phyloP scores from a whole-genome alignment of 352 stramenopile genomes.

The Thraustochytrium sp. region DNA sequence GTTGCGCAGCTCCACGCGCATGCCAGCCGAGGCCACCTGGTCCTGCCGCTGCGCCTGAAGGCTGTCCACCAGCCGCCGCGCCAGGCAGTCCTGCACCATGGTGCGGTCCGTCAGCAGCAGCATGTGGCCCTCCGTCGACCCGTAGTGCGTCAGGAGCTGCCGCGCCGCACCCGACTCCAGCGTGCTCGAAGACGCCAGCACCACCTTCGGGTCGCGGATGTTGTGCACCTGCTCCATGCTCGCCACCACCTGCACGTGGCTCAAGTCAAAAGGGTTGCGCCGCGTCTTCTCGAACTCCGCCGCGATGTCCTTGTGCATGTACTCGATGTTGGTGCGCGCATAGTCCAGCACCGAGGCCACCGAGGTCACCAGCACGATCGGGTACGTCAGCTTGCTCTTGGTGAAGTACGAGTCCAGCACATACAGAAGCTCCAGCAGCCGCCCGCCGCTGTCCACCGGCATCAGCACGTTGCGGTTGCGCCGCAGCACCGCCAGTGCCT shows the following conservation, averaged over 20 bases:
- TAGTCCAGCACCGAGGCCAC: constrained; percentile 65
- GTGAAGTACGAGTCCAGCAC: constrained; percentile 91
- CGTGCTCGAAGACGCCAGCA: constrained; percentile 28
- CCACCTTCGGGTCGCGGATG: constrained; percentile 37
- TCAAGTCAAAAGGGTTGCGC: constrained; percentile 23
- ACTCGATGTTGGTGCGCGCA: constrained; percentile 47
- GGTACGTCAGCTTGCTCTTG: constrained; percentile 77
- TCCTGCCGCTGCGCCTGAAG: not conserved
- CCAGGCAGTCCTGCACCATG: constrained; percentile 3
- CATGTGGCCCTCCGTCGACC: constrained; percentile 2
- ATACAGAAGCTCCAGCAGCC: constrained; percentile 90
- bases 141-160: constrained; percentile 8
- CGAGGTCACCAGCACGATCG: constrained; percentile 62
- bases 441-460: constrained; percentile 83
- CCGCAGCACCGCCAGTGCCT: constrained; percentile 63
- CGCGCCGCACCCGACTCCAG: not conserved
- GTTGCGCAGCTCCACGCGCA: not conserved
- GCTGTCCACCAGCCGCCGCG: not conserved
- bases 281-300: constrained; percentile 26
- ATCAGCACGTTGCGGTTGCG: constrained; percentile 88
- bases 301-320: constrained; percentile 38
- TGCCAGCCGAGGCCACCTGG: not conserved
- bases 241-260: constrained; percentile 19
- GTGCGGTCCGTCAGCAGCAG: constrained; percentile 32
- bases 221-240: constrained; percentile 13